A percentile compares a stretch with the other conserved stretches of the same genome.
Evolutionary conservation across 2,329 filamentous ascomycete genomes (phyloP).

Genomic region (Juglanconis oblonga): DNA sequence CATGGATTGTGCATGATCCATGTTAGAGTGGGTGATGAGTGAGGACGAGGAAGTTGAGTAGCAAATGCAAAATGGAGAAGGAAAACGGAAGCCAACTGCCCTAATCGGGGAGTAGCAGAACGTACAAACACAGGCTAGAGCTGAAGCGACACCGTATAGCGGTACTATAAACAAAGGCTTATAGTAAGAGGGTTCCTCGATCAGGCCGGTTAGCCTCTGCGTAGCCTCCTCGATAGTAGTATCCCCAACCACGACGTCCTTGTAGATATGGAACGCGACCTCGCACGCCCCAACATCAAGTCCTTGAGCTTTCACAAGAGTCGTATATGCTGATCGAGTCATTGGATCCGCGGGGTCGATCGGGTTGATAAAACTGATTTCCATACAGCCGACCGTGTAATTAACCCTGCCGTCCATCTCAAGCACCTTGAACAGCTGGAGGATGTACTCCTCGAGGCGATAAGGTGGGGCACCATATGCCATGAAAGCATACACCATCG

Average conservation of each 20-base stretch:
- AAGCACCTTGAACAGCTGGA: conserved; percentile 14
- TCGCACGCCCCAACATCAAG: conserved; percentile 19
- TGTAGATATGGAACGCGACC: conserved; percentile 16
- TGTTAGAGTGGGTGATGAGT: not conserved
- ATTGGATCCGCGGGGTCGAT: conserved; percentile 14
- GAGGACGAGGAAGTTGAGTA: not conserved
- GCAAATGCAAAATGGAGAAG: not conserved
- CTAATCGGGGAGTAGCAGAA: not conserved
- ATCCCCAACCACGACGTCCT: conserved; percentile 9
- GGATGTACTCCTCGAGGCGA: conserved; percentile 16
- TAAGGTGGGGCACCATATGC: conserved; percentile 14
- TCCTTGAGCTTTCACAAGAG: conserved; percentile 17
- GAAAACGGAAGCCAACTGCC: no score
- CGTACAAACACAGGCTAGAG: conserved; percentile 1
- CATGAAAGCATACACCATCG: conserved; percentile 15
- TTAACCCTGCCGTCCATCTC: conserved; percentile 19
- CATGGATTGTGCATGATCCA: no score
- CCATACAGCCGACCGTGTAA: conserved; percentile 19
- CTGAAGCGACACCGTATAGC: conserved; percentile 2
- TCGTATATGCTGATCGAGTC: conserved; percentile 15
- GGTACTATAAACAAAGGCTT: conserved; percentile 10
- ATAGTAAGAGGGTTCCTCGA: conserved; percentile 13
- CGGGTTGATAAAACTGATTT: conserved; percentile 16
- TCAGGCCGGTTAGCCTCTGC: not conserved
- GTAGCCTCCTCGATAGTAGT: conserved; percentile 15